A percentile compares a stretch with the other conserved stretches of the same genome.
phyloP scores from a whole-genome alignment of 306 rosid species.

The Fragaria iinumae region DNA sequence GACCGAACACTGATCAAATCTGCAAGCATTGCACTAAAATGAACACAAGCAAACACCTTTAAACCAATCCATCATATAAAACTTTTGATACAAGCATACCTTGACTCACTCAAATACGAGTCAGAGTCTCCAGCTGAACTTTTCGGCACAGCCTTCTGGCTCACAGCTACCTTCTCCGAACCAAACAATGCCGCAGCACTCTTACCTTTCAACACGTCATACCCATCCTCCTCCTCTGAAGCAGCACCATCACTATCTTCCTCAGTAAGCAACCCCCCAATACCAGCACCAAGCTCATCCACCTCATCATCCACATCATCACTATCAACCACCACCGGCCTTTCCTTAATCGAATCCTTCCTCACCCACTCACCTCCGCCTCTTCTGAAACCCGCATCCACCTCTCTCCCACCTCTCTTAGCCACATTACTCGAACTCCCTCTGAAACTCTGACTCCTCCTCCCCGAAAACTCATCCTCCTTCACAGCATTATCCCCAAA shows the following conservation, averaged over 20 bases:
- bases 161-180: constrained; percentile 25
- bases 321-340: constrained; percentile 28
- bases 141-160: constrained; percentile 23
- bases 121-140: constrained; percentile 46
- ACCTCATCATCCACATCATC: constrained; percentile 28
- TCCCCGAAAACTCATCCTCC: constrained; percentile 20
- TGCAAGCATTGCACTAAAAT: constrained; percentile 33
- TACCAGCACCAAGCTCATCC: constrained; percentile 26
- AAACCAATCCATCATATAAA: neutral
- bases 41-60: constrained; percentile 17
- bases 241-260: constrained; percentile 48
- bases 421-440: constrained; percentile 23
- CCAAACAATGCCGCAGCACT: constrained; percentile 46
- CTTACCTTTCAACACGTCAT: constrained; percentile 34
- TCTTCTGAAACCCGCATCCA: constrained; percentile 12
- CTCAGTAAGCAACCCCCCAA: constrained; percentile 45
- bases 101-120: constrained; percentile 74
- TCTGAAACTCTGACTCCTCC: neutral
- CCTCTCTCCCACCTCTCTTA: constrained; percentile 46
- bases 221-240: constrained; percentile 32
- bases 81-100: constrained; percentile 31
- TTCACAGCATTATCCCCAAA: constrained; percentile 11
- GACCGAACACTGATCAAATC: constrained; percentile 77
- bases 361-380: constrained; percentile 24
- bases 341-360: constrained; percentile 25